Percentiles rank a stretch among this genome's conserved stretches.
Conservation (phyloP, 495 filamentous ascomycete species). For the Acidomyces sp. region DNA sequence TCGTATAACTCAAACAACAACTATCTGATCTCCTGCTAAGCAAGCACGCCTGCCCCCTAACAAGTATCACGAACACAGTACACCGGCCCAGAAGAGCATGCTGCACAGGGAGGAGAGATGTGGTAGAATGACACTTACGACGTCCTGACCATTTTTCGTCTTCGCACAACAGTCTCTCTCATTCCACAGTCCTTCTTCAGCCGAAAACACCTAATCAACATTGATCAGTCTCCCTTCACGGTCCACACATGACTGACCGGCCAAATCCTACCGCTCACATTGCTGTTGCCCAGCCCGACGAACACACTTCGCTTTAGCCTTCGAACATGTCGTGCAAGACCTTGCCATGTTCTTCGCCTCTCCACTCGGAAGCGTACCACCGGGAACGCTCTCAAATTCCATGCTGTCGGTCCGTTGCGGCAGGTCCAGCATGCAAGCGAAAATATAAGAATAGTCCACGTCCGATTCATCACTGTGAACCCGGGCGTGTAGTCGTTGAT, state of each 20-base stretch:
- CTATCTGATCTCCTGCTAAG: too few species aligned
- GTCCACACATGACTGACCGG: not conserved
- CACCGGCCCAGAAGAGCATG: not conserved
- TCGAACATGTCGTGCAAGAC: constrained; percentile 17
- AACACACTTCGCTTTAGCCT: constrained; percentile 20
- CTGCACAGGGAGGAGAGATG: not conserved
- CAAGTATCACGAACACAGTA: too few species aligned
- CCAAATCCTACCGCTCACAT: constrained; percentile 14
- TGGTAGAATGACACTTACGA: constrained; percentile 8
- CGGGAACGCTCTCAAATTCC: constrained; percentile 9
- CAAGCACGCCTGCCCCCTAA: too few species aligned
- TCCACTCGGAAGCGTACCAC: not conserved
- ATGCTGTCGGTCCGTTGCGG: constrained; percentile 1
- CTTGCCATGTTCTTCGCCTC: constrained; percentile 1
- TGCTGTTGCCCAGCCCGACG: not conserved
- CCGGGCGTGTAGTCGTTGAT: too few species aligned
- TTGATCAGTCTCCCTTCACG: not conserved
- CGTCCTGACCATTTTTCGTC: constrained; percentile 9
- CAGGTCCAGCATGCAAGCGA: not conserved
- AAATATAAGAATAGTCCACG: too few species aligned
- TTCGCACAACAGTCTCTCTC: constrained; percentile 10
- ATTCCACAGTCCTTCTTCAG: constrained; percentile 15
- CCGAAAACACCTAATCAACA: constrained; percentile 11
- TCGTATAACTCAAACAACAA: not conserved
- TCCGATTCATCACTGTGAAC: too few species aligned